phyloP scores from a whole-genome alignment of 495 filamentous ascomycete genomes.

The Penicillium alfredii region DNA sequence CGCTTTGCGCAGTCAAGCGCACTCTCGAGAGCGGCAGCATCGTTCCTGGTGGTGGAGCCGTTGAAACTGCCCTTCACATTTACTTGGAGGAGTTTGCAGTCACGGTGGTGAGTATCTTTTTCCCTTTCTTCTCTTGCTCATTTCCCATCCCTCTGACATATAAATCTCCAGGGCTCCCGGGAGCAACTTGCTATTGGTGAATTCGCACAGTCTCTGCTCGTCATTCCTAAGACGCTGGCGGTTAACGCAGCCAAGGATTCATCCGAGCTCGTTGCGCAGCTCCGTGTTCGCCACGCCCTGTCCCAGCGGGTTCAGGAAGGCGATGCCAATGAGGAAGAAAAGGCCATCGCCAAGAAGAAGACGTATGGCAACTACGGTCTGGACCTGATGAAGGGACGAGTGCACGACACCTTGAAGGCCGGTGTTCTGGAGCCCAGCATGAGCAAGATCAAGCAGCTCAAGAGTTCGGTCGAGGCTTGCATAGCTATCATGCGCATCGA shows the following conservation, averaged over 20 bases:
- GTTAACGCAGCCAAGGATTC: slow-evolving; percentile 96
- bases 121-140: neutral
- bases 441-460: slow-evolving; percentile 97
- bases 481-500: slow-evolving; percentile 99
- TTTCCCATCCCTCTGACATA: slow-evolving; percentile 13
- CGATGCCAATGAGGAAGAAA: slow-evolving; percentile 77
- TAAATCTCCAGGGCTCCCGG: slow-evolving; percentile 62
- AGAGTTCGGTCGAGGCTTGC: slow-evolving; percentile 97
- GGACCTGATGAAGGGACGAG: slow-evolving; percentile 82
- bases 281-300: slow-evolving; percentile 89
- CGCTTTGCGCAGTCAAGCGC: slow-evolving; percentile 91
- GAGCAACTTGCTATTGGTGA: slow-evolving; percentile 98
- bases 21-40: slow-evolving; percentile 96
- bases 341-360: slow-evolving; percentile 84
- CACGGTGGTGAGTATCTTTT: slow-evolving; percentile 61
- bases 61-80: slow-evolving; percentile 98
- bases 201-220: slow-evolving; percentile 89
- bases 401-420: slow-evolving; percentile 88
- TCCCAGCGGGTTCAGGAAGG: slow-evolving; percentile 84
- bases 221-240: slow-evolving; percentile 94
- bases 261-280: slow-evolving; percentile 88
- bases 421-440: slow-evolving; percentile 96
- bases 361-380: slow-evolving; percentile 97
- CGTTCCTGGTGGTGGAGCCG: slow-evolving; percentile 92
- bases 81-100: slow-evolving; percentile 99